phyloP scores from a whole-genome alignment of 257 asterid genomes.

The Henckelia pumila region DNA sequence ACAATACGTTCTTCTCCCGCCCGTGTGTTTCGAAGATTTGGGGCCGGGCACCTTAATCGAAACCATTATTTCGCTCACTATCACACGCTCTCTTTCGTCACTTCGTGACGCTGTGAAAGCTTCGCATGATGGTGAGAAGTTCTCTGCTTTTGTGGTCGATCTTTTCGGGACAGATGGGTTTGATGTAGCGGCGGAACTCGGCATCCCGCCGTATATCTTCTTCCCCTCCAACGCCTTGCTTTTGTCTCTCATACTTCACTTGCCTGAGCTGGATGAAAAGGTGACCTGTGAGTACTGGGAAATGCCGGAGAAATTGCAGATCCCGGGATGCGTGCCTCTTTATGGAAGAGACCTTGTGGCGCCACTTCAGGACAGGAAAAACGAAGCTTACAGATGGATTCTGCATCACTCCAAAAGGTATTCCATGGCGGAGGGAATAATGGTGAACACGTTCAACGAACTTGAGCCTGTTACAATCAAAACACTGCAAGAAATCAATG shows the following conservation, averaged over 20 bases:
- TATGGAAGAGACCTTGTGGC: constrained; percentile 42
- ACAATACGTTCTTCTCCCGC: constrained; percentile 41
- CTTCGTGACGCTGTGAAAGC: constrained; percentile 24
- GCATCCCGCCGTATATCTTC: constrained; percentile 40
- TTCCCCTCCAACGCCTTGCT: constrained; percentile 41
- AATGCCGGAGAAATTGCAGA: constrained; percentile 37
- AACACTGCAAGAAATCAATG: constrained; percentile 25
- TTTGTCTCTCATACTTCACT: constrained; percentile 36
- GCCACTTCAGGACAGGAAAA: constrained; percentile 41
- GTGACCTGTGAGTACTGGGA: constrained; percentile 42
- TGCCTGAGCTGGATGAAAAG: constrained; percentile 37
- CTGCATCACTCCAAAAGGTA: constrained; percentile 33
- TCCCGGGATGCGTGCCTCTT: constrained; percentile 57
- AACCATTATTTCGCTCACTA: constrained; percentile 32
- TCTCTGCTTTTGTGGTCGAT: constrained; percentile 53
- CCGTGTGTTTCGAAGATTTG: constrained; percentile 32
- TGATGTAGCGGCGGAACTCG: constrained; percentile 38
- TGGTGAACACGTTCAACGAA: constrained; percentile 47
- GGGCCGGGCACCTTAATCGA: constrained; percentile 26
- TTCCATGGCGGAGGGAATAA: constrained; percentile 44
- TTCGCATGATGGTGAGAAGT: not conserved
- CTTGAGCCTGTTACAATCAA: constrained; percentile 40
- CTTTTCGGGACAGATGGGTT: constrained; percentile 43
- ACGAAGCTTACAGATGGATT: constrained; percentile 34
- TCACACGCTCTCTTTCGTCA: constrained; percentile 36